Evolutionary conservation across 2,329 filamentous ascomycete genomes (phyloP).

Genomic region (Cordyceps farinosa): DNA sequence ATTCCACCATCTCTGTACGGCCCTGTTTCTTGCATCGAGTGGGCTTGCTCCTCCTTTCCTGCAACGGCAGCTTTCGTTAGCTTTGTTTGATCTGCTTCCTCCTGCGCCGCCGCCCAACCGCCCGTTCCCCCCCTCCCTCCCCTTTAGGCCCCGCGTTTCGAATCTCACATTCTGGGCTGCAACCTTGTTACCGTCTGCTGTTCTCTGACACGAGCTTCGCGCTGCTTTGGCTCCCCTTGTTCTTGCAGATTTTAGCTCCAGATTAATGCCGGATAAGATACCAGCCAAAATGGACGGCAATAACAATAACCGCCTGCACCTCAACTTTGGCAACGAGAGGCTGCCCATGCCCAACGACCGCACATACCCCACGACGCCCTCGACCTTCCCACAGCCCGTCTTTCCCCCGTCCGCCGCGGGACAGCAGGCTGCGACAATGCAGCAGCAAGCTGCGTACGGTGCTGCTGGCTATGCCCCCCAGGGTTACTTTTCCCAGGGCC

Average conservation of each 20-base stretch:
- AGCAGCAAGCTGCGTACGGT: conserved; percentile 43
- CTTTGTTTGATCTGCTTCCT: not conserved
- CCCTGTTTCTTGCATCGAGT: not conserved
- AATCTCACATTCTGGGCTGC: conserved; percentile 11
- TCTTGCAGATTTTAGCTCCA: conserved; percentile 2
- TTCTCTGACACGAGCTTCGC: conserved; percentile 18
- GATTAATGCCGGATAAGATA: not conserved
- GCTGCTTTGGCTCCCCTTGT: not conserved
- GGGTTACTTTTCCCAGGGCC: conserved; percentile 47
- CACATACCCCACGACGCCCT: conserved; percentile 83
- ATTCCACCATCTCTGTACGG: not conserved
- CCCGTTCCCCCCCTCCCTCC: not conserved
- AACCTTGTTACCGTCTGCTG: not conserved
- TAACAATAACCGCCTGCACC: conserved; percentile 61
- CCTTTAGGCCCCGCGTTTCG: conserved; percentile 17
- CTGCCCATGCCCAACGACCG: conserved; percentile 59
- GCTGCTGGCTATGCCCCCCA: conserved; percentile 23
- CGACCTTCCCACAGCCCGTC: conserved; percentile 92
- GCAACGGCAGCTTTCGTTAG: not conserved
- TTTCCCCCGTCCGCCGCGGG: conserved; percentile 38
- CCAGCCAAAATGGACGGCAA: conserved; percentile 47
- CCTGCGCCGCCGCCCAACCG: not conserved
- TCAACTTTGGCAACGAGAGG: conserved; percentile 66
- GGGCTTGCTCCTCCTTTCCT: not conserved
- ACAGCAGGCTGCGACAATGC: conserved; percentile 30